phyloP scores from a whole-genome alignment of 306 rosid species.

The Quercus parvula region DNA sequence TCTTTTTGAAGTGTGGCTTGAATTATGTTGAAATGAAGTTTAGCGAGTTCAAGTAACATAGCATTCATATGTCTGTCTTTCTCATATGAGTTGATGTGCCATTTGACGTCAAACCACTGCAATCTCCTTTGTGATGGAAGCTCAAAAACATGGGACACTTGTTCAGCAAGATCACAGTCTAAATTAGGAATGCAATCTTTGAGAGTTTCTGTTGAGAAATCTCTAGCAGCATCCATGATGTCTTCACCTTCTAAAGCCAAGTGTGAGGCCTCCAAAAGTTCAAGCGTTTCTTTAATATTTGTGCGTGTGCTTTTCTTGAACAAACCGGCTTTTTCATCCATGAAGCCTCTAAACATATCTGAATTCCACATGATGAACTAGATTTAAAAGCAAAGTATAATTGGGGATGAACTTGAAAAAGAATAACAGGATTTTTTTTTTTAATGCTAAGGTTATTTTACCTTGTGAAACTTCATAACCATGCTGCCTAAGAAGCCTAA shows the following conservation, averaged over 20 bases:
- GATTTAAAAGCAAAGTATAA: neutral
- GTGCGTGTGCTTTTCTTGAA: neutral
- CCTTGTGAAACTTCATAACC: slow-evolving; percentile 50
- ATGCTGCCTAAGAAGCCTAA: slow-evolving; percentile 45
- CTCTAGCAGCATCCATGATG: slow-evolving; percentile 26
- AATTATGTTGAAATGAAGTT: slow-evolving; percentile 40
- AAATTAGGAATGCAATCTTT: neutral
- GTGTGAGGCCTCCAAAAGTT: slow-evolving; percentile 48
- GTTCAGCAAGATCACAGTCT: neutral
- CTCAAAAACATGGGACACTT: slow-evolving; percentile 40
- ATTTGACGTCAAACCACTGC: slow-evolving; percentile 50
- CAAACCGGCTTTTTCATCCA: slow-evolving; percentile 17
- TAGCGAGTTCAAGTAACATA: slow-evolving; percentile 36
- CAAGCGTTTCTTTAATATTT: slow-evolving; percentile 18
- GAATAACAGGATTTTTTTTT: neutral
- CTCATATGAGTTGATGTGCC: slow-evolving; percentile 37
- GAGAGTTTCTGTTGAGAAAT: slow-evolving; percentile 10
- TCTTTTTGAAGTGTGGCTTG: slow-evolving; percentile 52
- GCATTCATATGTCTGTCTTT: neutral
- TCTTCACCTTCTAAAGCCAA: slow-evolving; percentile 42
- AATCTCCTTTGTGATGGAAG: slow-evolving; percentile 56
- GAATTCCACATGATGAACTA: neutral
- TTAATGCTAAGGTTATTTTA: neutral
- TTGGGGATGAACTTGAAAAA: neutral
- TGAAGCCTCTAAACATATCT: slow-evolving; percentile 27